Evolutionary conservation across 2,329 filamentous ascomycete species (phyloP).

Genomic region (Decorospora gaudefroyi): DNA sequence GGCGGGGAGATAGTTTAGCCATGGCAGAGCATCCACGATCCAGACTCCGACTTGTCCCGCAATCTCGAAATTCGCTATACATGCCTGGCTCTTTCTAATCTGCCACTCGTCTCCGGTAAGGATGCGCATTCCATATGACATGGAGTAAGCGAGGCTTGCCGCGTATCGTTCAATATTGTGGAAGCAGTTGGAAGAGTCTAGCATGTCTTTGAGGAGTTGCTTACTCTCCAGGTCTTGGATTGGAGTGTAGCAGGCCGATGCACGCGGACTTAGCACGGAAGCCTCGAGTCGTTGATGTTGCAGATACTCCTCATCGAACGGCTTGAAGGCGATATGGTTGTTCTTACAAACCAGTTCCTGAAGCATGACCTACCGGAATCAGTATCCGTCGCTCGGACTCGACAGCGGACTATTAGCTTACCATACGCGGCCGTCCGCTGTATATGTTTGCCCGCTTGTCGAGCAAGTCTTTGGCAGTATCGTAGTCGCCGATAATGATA

Average conservation of each 20-base stretch:
- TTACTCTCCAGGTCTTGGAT: constrained; percentile 53
- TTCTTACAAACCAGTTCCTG: constrained; percentile 53
- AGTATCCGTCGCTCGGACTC: no score
- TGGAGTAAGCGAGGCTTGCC: constrained; percentile 47
- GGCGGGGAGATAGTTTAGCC: constrained; percentile 50
- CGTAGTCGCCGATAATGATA: constrained; percentile 54
- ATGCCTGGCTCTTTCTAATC: constrained; percentile 15
- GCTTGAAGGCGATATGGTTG: constrained; percentile 48
- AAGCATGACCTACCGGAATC: constrained; percentile 48
- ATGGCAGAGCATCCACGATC: constrained; percentile 52
- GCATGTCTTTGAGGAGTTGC: constrained; percentile 49
- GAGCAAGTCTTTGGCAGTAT: constrained; percentile 57
- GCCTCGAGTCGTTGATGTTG: constrained; percentile 50
- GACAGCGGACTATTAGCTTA: constrained; percentile 24
- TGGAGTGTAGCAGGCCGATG: constrained; percentile 40
- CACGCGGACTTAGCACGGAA: constrained; percentile 36
- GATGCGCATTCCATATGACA: constrained; percentile 49
- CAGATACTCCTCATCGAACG: constrained; percentile 46
- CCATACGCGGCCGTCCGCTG: constrained; percentile 52
- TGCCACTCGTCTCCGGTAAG: constrained; percentile 26
- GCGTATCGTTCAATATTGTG: constrained; percentile 46
- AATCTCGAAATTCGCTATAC: constrained; percentile 19
- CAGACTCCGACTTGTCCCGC: constrained; percentile 42
- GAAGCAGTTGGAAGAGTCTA: constrained; percentile 38
- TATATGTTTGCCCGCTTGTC: constrained; percentile 58